These are phyloP conservation scores for Debaryomyces psychrophilus DNA, from an alignment of 1,139 yeast species.

Conservation along the genomic window DNA sequence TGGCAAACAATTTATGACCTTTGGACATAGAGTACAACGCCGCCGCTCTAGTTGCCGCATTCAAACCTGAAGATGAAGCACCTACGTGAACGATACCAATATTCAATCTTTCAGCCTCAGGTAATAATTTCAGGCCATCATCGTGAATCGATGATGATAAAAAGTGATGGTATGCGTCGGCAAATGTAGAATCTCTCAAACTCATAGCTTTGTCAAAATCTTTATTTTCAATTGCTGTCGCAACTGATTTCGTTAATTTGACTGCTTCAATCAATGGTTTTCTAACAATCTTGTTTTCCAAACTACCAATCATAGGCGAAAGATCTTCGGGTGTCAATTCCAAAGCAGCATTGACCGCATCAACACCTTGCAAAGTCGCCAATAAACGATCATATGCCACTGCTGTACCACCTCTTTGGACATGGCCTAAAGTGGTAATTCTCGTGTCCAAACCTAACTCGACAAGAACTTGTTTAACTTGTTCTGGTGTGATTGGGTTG, in stretches of 20 bases:
- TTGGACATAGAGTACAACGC: conserved; percentile 87
- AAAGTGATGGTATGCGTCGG: conserved; percentile 75
- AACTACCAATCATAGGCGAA: conserved; percentile 91
- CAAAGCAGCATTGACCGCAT: conserved; percentile 91
- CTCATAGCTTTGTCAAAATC: conserved; percentile 86
- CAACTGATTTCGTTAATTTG: conserved; percentile 79
- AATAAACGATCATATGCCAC: conserved; percentile 89
- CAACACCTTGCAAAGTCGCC: conserved; percentile 96
- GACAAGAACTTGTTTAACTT: conserved; percentile 79
- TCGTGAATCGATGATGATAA: conserved; percentile 71
- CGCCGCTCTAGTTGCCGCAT: conserved; percentile 89
- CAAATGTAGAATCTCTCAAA: conserved; percentile 84
- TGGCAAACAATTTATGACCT: conserved; percentile 87
- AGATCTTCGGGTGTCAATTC: conserved; percentile 89
- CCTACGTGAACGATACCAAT: conserved; percentile 91
- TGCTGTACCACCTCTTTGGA: conserved; percentile 98
- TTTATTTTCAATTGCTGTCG: conserved; percentile 75
- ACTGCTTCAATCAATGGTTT: conserved; percentile 90
- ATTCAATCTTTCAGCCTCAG: conserved; percentile 54
- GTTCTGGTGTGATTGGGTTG: conserved; percentile 76
- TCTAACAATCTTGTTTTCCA: conserved; percentile 84
- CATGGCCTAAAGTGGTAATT: conserved; percentile 94
- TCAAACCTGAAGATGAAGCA: conserved; percentile 97
- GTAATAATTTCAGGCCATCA: conserved; percentile 58
- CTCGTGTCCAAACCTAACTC: conserved; percentile 90